These are phyloP conservation scores for Rachicladosporium sp. DNA, from an alignment of 2,329 filamentous ascomycete genomes.

Conservation along the genomic window DNA sequence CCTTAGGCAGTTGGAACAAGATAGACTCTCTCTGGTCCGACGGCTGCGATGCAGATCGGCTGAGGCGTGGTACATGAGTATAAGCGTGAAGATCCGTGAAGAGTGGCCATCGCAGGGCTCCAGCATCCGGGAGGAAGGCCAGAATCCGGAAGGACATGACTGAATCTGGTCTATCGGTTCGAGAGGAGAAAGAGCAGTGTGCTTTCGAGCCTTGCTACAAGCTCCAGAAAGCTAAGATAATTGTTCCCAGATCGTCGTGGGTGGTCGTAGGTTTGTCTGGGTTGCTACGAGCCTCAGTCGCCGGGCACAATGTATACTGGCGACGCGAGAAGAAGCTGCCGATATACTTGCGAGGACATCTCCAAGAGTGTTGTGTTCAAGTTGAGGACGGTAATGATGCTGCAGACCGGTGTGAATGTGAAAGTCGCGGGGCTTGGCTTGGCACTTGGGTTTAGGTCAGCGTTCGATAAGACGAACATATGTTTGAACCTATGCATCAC, in stretches of 20 bases:
- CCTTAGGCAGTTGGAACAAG: constrained; percentile 12
- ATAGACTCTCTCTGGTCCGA: background rate
- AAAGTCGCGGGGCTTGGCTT: background rate
- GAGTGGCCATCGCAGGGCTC: constrained; percentile 1
- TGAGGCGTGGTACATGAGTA: background rate
- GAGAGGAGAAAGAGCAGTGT: background rate
- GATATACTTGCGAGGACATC: too few relatives aligned
- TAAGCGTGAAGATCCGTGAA: background rate
- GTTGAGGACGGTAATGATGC: too few relatives aligned
- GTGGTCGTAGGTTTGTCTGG: too few relatives aligned
- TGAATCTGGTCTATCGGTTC: background rate
- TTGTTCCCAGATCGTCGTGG: background rate
- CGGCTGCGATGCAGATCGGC: background rate
- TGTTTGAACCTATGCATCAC: background rate
- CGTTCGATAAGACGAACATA: background rate
- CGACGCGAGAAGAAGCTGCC: too few relatives aligned
- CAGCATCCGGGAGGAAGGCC: background rate
- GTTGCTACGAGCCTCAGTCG: too few relatives aligned
- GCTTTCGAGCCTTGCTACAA: background rate
- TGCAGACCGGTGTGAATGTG: too few relatives aligned
- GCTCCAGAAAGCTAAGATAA: background rate
- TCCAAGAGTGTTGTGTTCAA: too few relatives aligned
- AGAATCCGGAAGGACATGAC: constrained; percentile 1
- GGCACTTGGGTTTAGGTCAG: background rate
- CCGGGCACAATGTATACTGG: too few relatives aligned